Conservation (phyloP, 2,329 filamentous ascomycete species). For the Cercospora nicotianae region DNA sequence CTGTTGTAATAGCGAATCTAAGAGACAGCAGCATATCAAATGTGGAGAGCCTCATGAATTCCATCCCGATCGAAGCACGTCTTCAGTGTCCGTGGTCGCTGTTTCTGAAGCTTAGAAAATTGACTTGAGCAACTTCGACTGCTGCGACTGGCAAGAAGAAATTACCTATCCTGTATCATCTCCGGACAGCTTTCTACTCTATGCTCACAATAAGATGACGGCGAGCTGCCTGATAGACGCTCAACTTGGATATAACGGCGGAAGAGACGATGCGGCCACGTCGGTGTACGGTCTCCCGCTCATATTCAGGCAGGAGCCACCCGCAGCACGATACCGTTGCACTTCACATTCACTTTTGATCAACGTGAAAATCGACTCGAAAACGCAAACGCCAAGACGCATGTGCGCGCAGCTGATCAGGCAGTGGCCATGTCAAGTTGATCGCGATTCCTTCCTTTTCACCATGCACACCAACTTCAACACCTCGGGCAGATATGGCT, state of each 20-base stretch:
- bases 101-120: not conserved
- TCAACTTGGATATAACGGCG: not conserved
- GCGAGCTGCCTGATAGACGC: not conserved
- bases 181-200: not conserved
- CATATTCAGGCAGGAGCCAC: not conserved
- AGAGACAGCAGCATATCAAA: not conserved
- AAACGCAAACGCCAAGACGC: not conserved
- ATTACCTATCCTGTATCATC: not conserved
- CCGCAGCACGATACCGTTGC: not conserved
- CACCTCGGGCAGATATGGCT: not conserved
- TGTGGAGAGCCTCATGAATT: not conserved
- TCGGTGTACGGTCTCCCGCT: not conserved
- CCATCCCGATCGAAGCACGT: not conserved
- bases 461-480: not conserved
- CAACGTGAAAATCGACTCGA: not conserved
- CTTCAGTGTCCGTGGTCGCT: not conserved
- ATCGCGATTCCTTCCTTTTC: not conserved
- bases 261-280: not conserved
- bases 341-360: not conserved
- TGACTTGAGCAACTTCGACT: not conserved
- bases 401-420: not conserved
- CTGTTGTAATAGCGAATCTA: not conserved
- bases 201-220: not conserved
- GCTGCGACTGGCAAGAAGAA: not conserved
- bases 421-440: not conserved